Percentiles rank a stretch among this genome's conserved stretches.
Evolutionary conservation across 164 flowering plant species (phyloP).

Genomic region (Vitis cinerea): DNA sequence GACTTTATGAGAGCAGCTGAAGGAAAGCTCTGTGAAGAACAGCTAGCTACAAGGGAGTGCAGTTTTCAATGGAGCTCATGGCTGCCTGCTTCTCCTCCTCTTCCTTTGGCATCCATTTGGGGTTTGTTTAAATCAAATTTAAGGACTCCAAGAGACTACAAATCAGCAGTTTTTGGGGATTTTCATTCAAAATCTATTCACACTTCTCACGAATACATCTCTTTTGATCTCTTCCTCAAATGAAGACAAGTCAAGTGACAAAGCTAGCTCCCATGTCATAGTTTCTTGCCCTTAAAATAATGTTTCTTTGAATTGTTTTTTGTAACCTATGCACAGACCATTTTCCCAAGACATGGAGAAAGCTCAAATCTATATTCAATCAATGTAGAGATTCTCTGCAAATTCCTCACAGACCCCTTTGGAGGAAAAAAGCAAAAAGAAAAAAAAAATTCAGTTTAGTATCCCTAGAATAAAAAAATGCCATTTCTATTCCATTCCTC

Average conservation of each 20-base stretch:
- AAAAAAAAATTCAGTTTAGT: not conserved
- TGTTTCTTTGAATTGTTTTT: constrained; percentile 19
- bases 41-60: constrained; percentile 1
- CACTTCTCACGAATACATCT: constrained; percentile 1
- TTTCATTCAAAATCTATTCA: constrained; percentile 6
- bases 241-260: constrained; percentile 33
- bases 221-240: constrained; percentile 9
- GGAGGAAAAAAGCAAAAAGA: not conserved
- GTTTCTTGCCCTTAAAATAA: constrained; percentile 9
- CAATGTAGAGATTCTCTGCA: constrained; percentile 8
- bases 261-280: constrained; percentile 25
- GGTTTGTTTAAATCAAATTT: constrained; percentile 14
- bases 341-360: constrained; percentile 9
- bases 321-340: constrained; percentile 7
- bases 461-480: constrained; percentile 14
- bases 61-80: not conserved
- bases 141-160: constrained; percentile 31
- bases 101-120: not conserved
- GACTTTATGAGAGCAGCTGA: not conserved
- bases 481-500: constrained; percentile 33
- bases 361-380: constrained; percentile 15
- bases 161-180: constrained; percentile 17
- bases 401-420: constrained; percentile 3
- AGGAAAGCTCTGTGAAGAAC: not conserved
- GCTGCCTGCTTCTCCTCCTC: too few relatives aligned